Evolutionary conservation across 2,329 filamentous ascomycete species (phyloP).

Genomic region (Periconia sp.): DNA sequence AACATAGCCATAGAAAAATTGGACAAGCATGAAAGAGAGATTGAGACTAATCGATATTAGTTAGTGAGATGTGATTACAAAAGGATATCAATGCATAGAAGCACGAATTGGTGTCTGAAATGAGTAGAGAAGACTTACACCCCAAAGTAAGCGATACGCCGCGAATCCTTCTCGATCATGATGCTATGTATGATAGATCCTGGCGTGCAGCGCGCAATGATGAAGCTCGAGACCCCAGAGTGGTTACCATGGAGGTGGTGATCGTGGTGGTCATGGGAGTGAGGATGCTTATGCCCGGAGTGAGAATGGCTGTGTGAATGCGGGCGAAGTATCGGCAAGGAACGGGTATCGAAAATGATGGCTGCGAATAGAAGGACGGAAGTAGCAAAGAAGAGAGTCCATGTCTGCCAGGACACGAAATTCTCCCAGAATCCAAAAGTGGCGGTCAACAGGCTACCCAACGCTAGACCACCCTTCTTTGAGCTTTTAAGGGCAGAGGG

Average conservation of each 20-base stretch:
- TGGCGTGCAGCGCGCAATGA: constrained; percentile 72
- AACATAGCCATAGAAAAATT: constrained; percentile 90
- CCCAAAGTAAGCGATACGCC: constrained; percentile 98
- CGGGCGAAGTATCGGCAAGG: constrained; percentile 28
- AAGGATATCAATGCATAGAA: not conserved
- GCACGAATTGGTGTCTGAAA: not conserved
- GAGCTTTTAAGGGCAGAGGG: constrained; percentile 50
- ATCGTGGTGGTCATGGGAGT: constrained; percentile 34
- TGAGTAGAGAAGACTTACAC: constrained; percentile 60
- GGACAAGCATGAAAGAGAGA: constrained; percentile 91
- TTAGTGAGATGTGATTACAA: not conserved
- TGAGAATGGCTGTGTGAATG: constrained; percentile 39
- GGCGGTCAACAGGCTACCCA: constrained; percentile 34
- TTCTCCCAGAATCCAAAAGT: constrained; percentile 32
- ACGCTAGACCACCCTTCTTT: constrained; percentile 37
- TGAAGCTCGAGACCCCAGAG: constrained; percentile 73
- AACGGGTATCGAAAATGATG: constrained; percentile 48
- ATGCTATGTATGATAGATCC: constrained; percentile 86
- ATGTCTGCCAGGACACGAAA: constrained; percentile 17
- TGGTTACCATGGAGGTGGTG: constrained; percentile 55
- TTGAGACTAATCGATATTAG: constrained; percentile 69
- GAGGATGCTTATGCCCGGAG: constrained; percentile 36
- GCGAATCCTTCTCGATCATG: constrained; percentile 86
- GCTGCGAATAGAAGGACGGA: constrained; percentile 46
- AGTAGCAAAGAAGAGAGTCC: constrained; percentile 20